Percentiles rank a stretch among this genome's conserved stretches.
phyloP scores from a whole-genome alignment of 345 rosid species.

The Eucalyptus camaldulensis region DNA sequence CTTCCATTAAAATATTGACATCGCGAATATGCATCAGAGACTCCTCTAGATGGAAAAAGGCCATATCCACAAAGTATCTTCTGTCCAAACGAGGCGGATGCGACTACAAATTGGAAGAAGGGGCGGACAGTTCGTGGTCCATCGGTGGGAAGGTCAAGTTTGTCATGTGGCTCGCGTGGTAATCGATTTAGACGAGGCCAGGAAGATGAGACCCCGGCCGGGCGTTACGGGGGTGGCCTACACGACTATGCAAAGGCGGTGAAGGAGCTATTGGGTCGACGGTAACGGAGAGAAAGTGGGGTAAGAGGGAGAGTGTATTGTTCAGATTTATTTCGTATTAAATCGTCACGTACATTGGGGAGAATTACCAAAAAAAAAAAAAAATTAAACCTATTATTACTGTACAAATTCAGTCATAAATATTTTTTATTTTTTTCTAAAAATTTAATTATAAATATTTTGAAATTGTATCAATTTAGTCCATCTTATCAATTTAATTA shows the following conservation, averaged over 20 bases:
- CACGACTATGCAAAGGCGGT: accelerated
- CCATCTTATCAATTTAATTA: accelerated
- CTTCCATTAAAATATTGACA: not conserved
- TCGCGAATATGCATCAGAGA: not conserved
- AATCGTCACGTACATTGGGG: not conserved
- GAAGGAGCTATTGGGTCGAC: not conserved
- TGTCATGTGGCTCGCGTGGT: not conserved
- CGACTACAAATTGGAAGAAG: not conserved
- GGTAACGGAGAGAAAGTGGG: not conserved
- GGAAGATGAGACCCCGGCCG: not conserved
- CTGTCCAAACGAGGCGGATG: not conserved
- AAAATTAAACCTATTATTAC: no score
- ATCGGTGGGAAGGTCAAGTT: not conserved
- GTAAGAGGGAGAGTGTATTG: not conserved
- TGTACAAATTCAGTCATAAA: no score
- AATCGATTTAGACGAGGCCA: not conserved
- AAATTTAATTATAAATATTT: no score
- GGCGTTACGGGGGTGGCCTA: not conserved
- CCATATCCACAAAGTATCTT: not conserved
- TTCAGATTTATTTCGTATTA: no score
- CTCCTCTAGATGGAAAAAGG: not conserved
- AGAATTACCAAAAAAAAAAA: no score
- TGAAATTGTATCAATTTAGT: accelerated
- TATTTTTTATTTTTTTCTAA: accelerated
- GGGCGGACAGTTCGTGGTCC: not conserved